Evolutionary conservation across 352 stramenopile species (phyloP).

Genomic region (Pythium phragmiticola): DNA sequence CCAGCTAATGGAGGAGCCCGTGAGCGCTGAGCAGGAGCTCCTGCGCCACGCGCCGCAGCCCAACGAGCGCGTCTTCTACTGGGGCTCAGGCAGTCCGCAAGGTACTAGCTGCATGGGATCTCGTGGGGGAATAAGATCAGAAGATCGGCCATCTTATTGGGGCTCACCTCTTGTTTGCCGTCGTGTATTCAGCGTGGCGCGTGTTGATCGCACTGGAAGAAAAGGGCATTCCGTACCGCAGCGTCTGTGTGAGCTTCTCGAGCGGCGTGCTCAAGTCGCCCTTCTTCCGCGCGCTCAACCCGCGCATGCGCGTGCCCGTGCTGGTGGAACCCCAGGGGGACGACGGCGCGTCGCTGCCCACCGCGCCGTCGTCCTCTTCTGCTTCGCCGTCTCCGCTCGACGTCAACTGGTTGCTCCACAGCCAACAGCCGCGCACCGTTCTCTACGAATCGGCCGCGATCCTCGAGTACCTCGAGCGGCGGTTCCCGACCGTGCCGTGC

Average conservation of each 20-base stretch:
- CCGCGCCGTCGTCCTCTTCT: neutral
- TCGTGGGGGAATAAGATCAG: too few species aligned
- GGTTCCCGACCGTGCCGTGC: slow-evolving; percentile 44
- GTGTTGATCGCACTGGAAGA: slow-evolving; percentile 80
- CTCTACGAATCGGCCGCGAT: slow-evolving; percentile 82
- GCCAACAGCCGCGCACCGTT: slow-evolving; percentile 46
- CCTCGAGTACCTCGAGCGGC: slow-evolving; percentile 77
- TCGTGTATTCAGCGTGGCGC: slow-evolving; percentile 54
- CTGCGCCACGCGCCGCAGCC: slow-evolving; percentile 49
- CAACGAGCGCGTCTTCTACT: slow-evolving; percentile 79
- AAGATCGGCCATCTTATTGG: neutral
- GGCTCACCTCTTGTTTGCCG: neutral
- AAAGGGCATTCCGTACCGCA: slow-evolving; percentile 74
- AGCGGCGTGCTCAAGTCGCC: slow-evolving; percentile 80
- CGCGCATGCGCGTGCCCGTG: slow-evolving; percentile 79
- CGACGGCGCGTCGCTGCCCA: slow-evolving; percentile 4
- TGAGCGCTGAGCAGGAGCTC: slow-evolving; percentile 59
- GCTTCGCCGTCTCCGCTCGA: slow-evolving; percentile 10
- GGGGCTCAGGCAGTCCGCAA: slow-evolving; percentile 81
- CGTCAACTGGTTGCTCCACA: slow-evolving; percentile 15
- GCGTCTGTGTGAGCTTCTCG: slow-evolving; percentile 81
- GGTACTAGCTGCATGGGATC: slow-evolving; percentile 30
- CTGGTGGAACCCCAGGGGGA: slow-evolving; percentile 63
- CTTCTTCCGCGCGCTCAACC: slow-evolving; percentile 76
- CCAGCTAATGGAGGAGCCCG: slow-evolving; percentile 13